These are phyloP conservation scores for Suillus alpinus DNA, from an alignment of 768 basidiomycete genomes.

Conservation along the genomic window DNA sequence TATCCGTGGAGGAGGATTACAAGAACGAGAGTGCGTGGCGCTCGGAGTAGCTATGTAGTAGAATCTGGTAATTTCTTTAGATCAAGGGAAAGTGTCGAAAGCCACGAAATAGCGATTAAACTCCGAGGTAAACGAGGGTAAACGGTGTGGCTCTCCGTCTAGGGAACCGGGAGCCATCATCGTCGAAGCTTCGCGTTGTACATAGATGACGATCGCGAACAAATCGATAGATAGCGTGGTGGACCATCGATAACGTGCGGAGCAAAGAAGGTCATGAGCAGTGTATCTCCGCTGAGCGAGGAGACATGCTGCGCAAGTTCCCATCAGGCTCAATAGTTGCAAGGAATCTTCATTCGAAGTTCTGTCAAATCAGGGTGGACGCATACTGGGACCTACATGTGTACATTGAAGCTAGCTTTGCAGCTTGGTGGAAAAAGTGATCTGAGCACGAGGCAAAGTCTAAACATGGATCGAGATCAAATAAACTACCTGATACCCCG, in stretches of 20 bases:
- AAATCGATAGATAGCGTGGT: not conserved
- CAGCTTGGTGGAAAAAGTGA: not conserved
- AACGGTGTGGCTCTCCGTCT: not conserved
- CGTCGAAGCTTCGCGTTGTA: not conserved
- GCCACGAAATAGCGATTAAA: not conserved
- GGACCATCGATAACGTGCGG: not conserved
- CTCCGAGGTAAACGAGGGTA: not conserved
- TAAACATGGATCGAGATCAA: not conserved
- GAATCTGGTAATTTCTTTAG: not conserved
- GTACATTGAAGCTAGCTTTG: not conserved
- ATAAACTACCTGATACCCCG: not conserved
- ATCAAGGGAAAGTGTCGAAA: not conserved
- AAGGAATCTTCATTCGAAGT: not conserved
- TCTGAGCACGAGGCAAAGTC: conserved; percentile 1
- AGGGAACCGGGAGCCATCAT: not conserved
- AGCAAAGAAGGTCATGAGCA: not conserved
- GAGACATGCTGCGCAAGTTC: not conserved
- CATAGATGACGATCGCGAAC: not conserved
- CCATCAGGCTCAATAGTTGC: not conserved
- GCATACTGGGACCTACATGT: not conserved
- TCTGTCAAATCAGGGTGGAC: not conserved
- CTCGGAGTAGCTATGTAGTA: not conserved
- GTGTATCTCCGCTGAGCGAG: not conserved
- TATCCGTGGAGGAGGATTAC: not conserved
- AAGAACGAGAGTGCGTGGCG: not conserved